These are phyloP conservation scores for Beauveria asiatica DNA, from an alignment of 2,329 filamentous ascomycete genomes.

Conservation along the genomic window DNA sequence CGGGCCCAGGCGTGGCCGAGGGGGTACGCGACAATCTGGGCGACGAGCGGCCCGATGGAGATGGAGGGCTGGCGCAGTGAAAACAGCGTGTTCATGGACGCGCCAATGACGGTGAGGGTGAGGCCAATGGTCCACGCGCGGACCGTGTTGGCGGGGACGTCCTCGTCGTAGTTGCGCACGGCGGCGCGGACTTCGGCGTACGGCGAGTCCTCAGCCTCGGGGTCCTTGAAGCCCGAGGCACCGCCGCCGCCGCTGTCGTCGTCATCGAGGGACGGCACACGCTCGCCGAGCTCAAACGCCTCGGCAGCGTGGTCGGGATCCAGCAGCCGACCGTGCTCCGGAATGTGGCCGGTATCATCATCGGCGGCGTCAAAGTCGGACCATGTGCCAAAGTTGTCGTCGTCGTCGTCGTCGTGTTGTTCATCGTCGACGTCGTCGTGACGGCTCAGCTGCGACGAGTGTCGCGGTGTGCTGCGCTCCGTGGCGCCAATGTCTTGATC, in stretches of 20 bases:
- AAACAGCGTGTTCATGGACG: conserved; percentile 55
- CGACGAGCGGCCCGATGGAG: conserved; percentile 50
- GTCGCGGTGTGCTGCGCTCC: conserved; percentile 4
- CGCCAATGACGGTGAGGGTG: conserved; percentile 45
- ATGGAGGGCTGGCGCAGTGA: conserved; percentile 55
- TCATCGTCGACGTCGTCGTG: not conserved
- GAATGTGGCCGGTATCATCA: conserved; percentile 36
- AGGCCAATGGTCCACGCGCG: conserved; percentile 58
- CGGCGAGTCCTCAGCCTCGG: conserved; percentile 49
- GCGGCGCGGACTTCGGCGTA: conserved; percentile 59
- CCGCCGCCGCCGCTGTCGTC: conserved; percentile 19
- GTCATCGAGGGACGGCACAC: conserved; percentile 12
- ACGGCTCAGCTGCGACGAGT: conserved; percentile 6
- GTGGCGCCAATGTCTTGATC: not conserved
- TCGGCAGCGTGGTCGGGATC: conserved; percentile 38
- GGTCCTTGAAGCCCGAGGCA: conserved; percentile 25
- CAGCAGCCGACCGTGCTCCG: conserved; percentile 48
- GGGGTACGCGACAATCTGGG: conserved; percentile 56
- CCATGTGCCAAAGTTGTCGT: conserved; percentile 1
- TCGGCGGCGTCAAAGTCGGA: conserved; percentile 1
- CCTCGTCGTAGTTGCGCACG: conserved; percentile 56
- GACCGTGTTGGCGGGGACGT: conserved; percentile 57
- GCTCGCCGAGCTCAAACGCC: conserved; percentile 5
- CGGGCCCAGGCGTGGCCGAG: conserved; percentile 53
- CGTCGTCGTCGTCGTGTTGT: not conserved